Conservation (phyloP, 768 basidiomycete genomes). For the Dacryopinax primogenitus region DNA sequence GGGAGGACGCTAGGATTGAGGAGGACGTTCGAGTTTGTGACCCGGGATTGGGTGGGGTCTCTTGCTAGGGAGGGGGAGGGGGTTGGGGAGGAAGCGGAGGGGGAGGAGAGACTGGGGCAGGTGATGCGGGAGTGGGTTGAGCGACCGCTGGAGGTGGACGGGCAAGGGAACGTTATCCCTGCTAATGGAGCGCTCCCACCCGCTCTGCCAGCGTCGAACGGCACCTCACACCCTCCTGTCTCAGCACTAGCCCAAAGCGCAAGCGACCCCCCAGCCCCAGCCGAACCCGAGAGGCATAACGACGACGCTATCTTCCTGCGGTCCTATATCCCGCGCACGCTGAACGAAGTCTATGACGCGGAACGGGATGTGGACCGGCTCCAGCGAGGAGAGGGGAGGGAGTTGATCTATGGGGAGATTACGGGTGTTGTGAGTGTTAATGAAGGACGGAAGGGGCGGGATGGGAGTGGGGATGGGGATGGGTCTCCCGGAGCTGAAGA, state of each 20-base stretch:
- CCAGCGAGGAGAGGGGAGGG: conserved; percentile 51
- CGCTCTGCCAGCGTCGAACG: too few relatives aligned
- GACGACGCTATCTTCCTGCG: conserved; percentile 83
- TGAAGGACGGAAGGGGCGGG: conserved; percentile 20
- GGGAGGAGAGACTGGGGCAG: conserved; percentile 17
- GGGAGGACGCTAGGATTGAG: conserved; percentile 66
- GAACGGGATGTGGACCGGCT: conserved; percentile 79
- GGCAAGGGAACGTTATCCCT: too few relatives aligned
- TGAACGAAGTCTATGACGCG: conserved; percentile 89
- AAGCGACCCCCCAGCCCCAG: too few relatives aligned
- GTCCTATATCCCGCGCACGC: conserved; percentile 82
- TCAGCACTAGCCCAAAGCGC: too few relatives aligned
- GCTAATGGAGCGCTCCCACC: too few relatives aligned
- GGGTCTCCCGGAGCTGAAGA: conserved; percentile 26
- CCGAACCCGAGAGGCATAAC: conserved; percentile 27
- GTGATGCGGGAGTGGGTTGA: conserved; percentile 39
- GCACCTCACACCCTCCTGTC: too few relatives aligned
- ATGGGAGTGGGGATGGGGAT: conserved; percentile 22
- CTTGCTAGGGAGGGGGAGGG: conserved; percentile 14
- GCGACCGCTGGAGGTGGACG: conserved; percentile 2
- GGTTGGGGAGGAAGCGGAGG: conserved; percentile 18
- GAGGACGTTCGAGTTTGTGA: conserved; percentile 81
- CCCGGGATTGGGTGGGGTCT: conserved; percentile 32
- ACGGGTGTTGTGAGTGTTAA: conserved; percentile 48
- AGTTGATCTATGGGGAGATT: conserved; percentile 75